A percentile compares a stretch with the other conserved stretches of the same genome.
These are phyloP conservation scores for Penicillium waksmanii DNA, from an alignment of 495 filamentous ascomycete genomes.

Conservation along the genomic window DNA sequence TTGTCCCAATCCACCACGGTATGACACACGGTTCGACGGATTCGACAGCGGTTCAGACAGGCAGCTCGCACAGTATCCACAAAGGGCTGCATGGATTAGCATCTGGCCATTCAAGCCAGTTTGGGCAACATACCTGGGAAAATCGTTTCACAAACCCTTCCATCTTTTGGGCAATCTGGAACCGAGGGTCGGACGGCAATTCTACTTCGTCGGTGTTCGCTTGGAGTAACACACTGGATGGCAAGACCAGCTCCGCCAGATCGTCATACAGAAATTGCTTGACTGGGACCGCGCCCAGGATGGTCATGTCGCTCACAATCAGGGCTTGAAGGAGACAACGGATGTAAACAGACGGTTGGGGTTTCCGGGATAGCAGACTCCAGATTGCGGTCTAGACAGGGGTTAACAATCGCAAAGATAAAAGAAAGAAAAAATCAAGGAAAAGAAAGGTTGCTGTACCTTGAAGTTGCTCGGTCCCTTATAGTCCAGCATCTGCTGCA, in stretches of 20 bases:
- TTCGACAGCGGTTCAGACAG: slow-evolving; percentile 87
- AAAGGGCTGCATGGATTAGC: slow-evolving; percentile 61
- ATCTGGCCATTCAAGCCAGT: background rate
- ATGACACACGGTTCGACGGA: slow-evolving; percentile 83
- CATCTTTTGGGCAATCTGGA: slow-evolving; percentile 75
- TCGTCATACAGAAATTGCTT: slow-evolving; percentile 80
- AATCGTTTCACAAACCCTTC: slow-evolving; percentile 77
- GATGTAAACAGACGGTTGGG: slow-evolving; percentile 82
- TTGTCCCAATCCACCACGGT: slow-evolving; percentile 81
- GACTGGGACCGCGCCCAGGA: slow-evolving; percentile 66
- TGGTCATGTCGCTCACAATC: slow-evolving; percentile 70
- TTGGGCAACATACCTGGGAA: slow-evolving; percentile 50
- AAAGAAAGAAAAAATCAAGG: background rate
- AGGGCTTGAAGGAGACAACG: slow-evolving; percentile 78
- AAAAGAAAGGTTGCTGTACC: slow-evolving; percentile 5
- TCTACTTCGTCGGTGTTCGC: slow-evolving; percentile 75
- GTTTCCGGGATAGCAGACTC: slow-evolving; percentile 75
- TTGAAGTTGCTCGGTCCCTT: slow-evolving; percentile 66
- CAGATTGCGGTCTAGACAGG: slow-evolving; percentile 59
- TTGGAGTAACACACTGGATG: slow-evolving; percentile 70
- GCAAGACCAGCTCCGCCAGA: slow-evolving; percentile 73
- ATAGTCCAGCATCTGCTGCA: slow-evolving; percentile 69
- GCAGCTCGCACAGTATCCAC: slow-evolving; percentile 79
- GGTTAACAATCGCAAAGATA: background rate
- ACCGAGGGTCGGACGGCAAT: slow-evolving; percentile 73